These are phyloP conservation scores for Melampsora abietis-canadensis DNA, from an alignment of 1,284 basidiomycete genomes.

Conservation along the genomic window DNA sequence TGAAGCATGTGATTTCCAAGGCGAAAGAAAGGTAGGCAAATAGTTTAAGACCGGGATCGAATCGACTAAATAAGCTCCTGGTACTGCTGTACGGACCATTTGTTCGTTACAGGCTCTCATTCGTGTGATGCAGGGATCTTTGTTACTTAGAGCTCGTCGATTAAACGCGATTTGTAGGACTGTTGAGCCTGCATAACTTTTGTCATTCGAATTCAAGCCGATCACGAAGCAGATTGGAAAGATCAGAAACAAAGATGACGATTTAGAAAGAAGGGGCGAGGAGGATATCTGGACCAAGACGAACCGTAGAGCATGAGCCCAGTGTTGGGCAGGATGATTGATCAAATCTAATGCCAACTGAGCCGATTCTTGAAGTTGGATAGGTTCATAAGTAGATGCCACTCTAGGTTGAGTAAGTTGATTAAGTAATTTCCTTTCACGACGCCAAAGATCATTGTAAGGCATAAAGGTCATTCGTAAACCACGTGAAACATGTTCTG, in stretches of 20 bases:
- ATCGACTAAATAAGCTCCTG: constrained; percentile 50
- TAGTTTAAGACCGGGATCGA: constrained; percentile 49
- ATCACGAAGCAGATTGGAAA: too few species aligned
- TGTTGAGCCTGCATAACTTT: constrained; percentile 50
- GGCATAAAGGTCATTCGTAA: constrained; percentile 52
- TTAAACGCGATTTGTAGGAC: constrained; percentile 52
- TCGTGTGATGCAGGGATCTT: constrained; percentile 49
- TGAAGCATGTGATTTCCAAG: constrained; percentile 48
- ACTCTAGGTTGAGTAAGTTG: constrained; percentile 47
- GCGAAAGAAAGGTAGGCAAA: constrained; percentile 48
- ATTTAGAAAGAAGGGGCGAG: not conserved
- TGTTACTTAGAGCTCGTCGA: constrained; percentile 47
- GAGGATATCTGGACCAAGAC: not conserved
- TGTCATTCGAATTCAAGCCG: too few species aligned
- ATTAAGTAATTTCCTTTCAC: constrained; percentile 49
- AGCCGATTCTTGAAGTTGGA: constrained; percentile 49
- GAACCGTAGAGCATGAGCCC: constrained; percentile 49
- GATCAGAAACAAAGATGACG: too few species aligned
- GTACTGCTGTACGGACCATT: constrained; percentile 50
- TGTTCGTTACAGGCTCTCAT: constrained; percentile 48
- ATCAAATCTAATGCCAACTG: constrained; percentile 49
- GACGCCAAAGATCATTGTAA: constrained; percentile 48
- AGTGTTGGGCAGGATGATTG: constrained; percentile 46
- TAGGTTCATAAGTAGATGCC: constrained; percentile 48
- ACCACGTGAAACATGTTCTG: constrained; percentile 48